Evolutionary conservation across 768 basidiomycete species (phyloP), one percentile per base, ranked within the genome.

Genomic region (Leccinum arenicola): DNA sequence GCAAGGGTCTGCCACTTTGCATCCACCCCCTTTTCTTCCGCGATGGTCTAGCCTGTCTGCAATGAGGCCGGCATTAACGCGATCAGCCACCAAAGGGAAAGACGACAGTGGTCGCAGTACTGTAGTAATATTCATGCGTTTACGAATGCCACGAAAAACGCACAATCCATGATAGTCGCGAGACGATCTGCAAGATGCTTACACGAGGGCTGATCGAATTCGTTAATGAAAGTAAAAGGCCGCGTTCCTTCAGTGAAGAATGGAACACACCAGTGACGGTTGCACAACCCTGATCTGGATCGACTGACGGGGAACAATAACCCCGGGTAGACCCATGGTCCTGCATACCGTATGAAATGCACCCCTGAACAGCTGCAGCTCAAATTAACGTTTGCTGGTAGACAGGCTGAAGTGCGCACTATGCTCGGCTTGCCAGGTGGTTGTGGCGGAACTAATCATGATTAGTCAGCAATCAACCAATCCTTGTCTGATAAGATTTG

Each of bases 401-500:
- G 48, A 49, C 48, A 49, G 48, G 27, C 35, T 45, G 27, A 4
- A 58, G 27, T 58, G 48, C 55, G 17, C 40, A 43, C 47, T 8
- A 14, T 3, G 23, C 23, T 47, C 12, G 23, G 12, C 6, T 25
- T 48, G 21, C 6, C 21, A 48, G 23, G 47, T 48, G 10, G 23
- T 23, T 14, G 40, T 40, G 38, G 8, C 17, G 17, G 4, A 40
- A 38, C 1, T n/a, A 10, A 40, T 19, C 40, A 10, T 9, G 40
- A n/a, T 43, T 64, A 54, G 65, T 66, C 66, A 73, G 59, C 66
- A 35, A 12, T 1, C 19, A 19, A 21, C 36, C 0, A 35, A 35
- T 6, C 7, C 25, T 59, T 54, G 57, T 61, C 68, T 57, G 65
- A 70, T 73, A 67, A 73, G 71, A 71, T 71, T 57, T 38, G 17